Evolutionary conservation across 805 yeast genomes (phyloP), one percentile per base, ranked within the genome.

Genomic region (Zygosaccharomyces bisporus): DNA sequence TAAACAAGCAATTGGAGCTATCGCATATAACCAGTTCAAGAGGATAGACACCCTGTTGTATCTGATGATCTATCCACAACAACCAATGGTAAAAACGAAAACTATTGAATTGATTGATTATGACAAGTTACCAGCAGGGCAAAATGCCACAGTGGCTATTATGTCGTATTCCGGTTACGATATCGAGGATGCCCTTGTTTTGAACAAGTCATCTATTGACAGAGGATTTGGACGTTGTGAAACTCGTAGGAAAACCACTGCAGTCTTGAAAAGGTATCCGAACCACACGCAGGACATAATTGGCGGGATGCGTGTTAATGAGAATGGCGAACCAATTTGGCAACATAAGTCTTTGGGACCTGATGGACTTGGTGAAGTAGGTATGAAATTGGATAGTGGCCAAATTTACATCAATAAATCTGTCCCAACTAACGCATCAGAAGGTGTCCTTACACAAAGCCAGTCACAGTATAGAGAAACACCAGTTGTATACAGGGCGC

Each of bases 1-100:
- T 80, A 93, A 93, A 69, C 99, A 93, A 71, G 99, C 99, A n/a
- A 91, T 93, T 67, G 99, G 99, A 55, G 98, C 98, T 2, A 93
- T 93, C 68, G 96, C 95, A 8, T 93, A 93, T 65, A 93, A 93
- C 66, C 99, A 93, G 69, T 86, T 93, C 70, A 79, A 88, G 62
- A 82, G 99, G 66, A 91, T 93, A 54, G 99, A 93, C 61, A 93
- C 99, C 1, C 69, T 93, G 60, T 72, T 93, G 52, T 93, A 93
- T 61, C 73, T 93, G 52, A 86, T 93, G 96, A 95, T 89, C n/a
- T 93, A 93, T 62, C 99, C 99, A 4, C 98, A 93, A 68, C 98
- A 93, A 64, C 99, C 99, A 0, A 87, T 93, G 98, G 99, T 93
- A 20, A 93, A 93, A 70, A 89, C 98, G 3, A 87, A 89, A 64